phyloP scores from a whole-genome alignment of 768 basidiomycete genomes.

The Gautieria morchelliformis region DNA sequence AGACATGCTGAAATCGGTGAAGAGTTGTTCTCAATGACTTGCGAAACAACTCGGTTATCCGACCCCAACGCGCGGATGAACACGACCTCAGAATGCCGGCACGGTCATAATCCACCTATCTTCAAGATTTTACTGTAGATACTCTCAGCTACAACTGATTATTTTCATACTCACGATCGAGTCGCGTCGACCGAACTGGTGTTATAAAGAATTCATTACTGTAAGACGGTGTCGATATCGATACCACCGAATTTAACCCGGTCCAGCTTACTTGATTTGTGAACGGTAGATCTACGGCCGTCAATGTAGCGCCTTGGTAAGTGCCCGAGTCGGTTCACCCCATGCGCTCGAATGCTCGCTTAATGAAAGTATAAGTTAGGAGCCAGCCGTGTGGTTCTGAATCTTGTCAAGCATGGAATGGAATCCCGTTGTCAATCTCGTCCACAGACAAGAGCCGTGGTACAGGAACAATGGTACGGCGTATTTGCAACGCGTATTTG shows the following conservation, averaged over 20 bases:
- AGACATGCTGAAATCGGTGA: too few species aligned
- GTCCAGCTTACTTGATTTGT: not conserved
- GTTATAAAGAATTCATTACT: too few species aligned
- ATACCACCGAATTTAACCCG: not conserved
- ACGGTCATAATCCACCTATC: too few species aligned
- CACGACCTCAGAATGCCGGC: too few species aligned
- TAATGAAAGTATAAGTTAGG: not conserved
- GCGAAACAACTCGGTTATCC: too few species aligned
- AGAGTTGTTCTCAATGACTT: too few species aligned
- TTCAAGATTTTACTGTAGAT: too few species aligned
- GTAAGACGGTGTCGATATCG: not conserved
- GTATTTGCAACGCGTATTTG: not conserved
- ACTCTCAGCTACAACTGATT: too few species aligned
- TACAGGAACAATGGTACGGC: conserved; percentile 4
- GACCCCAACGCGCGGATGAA: too few species aligned
- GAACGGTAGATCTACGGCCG: not conserved
- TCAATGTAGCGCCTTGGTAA: not conserved
- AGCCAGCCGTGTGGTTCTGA: not conserved
- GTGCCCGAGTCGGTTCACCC: not conserved
- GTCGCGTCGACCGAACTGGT: too few species aligned
- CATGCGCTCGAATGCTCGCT: not conserved
- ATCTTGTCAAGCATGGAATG: not conserved
- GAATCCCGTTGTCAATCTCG: conserved; percentile 2
- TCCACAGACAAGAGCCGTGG: conserved; percentile 3
- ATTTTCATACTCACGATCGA: too few species aligned